Percentiles rank a stretch among this genome's conserved stretches.
These are phyloP conservation scores for Blepharisma stoltei DNA, from an alignment of 73 alveolate species.

Conservation along the genomic window DNA sequence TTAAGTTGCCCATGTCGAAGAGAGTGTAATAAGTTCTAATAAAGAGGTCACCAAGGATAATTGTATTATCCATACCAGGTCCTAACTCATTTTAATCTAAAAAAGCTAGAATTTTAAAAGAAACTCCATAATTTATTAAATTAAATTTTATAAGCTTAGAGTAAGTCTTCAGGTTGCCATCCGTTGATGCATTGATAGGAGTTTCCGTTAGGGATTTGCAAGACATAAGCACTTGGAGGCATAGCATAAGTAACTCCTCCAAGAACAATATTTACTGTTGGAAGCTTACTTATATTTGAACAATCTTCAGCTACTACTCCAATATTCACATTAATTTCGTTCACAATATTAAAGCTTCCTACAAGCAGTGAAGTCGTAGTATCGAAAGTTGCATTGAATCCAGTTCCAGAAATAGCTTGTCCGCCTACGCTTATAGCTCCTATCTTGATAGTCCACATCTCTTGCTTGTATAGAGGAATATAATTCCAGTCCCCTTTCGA, in stretches of 20 bases:
- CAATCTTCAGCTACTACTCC: slow-evolving; percentile 50
- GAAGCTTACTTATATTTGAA: slow-evolving; percentile 43
- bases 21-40: slow-evolving; percentile 45
- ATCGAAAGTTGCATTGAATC: slow-evolving; percentile 49
- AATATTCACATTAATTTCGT: slow-evolving; percentile 47
- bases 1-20: slow-evolving; percentile 45
- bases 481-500: slow-evolving; percentile 28
- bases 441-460: slow-evolving; percentile 49
- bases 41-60: slow-evolving; percentile 58
- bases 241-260: slow-evolving; percentile 45
- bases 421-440: slow-evolving; percentile 39
- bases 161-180: neutral
- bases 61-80: no score
- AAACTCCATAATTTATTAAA: no score
- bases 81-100: no score
- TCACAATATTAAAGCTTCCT: slow-evolving; percentile 45
- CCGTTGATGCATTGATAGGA: neutral
- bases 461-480: slow-evolving; percentile 52
- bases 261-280: slow-evolving; percentile 44
- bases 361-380: slow-evolving; percentile 57
- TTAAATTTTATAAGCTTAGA: no score
- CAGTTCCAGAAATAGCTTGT: slow-evolving; percentile 29
- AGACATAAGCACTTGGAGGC: slow-evolving; percentile 53
- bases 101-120: no score
- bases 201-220: slow-evolving; percentile 38